Percentiles rank a stretch among this genome's conserved stretches.
phyloP scores from a whole-genome alignment of 495 filamentous ascomycete genomes.

The Amorphotheca resinae region DNA sequence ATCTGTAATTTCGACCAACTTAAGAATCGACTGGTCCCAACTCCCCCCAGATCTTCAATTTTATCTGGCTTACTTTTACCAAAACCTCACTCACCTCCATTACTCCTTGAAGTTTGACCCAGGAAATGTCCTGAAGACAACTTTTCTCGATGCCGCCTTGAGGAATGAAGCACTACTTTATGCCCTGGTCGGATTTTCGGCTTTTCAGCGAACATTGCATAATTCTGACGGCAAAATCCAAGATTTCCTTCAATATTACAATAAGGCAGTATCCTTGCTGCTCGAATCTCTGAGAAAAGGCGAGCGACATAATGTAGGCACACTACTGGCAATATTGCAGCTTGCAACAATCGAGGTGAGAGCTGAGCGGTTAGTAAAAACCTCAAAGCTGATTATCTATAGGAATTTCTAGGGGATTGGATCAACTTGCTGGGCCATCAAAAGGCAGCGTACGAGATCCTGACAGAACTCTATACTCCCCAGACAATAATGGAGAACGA shows the following conservation, averaged over 20 bases:
- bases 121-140: constrained; percentile 58
- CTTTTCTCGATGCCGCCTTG: constrained; percentile 57
- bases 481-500: constrained; percentile 59
- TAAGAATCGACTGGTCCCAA: constrained; percentile 32
- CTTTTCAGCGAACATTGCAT: constrained; percentile 69
- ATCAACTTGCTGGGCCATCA: constrained; percentile 85
- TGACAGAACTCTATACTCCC: constrained; percentile 67
- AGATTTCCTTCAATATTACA: constrained; percentile 82
- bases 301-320: constrained; percentile 60
- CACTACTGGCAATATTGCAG: constrained; percentile 78
- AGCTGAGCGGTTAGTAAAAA: background rate
- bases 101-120: constrained; percentile 61
- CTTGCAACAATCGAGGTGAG: constrained; percentile 86
- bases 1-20: constrained; percentile 10
- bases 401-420: constrained; percentile 96
- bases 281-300: constrained; percentile 56
- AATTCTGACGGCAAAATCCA: constrained; percentile 57
- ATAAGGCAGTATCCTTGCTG: constrained; percentile 67
- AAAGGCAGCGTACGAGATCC: constrained; percentile 71
- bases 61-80: constrained; percentile 66
- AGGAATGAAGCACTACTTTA: constrained; percentile 75
- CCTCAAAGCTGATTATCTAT: constrained; percentile 6
- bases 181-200: constrained; percentile 81
- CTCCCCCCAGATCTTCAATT: constrained; percentile 58
- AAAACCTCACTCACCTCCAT: constrained; percentile 64